Evolutionary conservation across 2,329 filamentous ascomycete species (phyloP), one percentile per base, ranked within the genome.

Genomic region (Dothistroma pini): DNA sequence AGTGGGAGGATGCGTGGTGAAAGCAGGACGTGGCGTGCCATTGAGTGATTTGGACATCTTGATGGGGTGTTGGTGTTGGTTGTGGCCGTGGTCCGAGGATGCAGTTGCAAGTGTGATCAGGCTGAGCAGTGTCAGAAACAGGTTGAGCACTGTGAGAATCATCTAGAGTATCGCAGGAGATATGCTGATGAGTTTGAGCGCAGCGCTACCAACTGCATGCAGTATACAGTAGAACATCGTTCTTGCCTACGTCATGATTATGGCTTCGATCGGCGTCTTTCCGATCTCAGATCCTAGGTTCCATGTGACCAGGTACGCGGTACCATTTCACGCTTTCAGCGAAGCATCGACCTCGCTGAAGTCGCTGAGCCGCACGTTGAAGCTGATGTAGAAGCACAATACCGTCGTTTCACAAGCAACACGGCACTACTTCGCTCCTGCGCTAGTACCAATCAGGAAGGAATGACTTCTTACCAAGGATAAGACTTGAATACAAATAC

Each of bases 11-110:
- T 31, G 48, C 14, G 9, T 50, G 50, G 8, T 19, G 12, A 12
- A 9, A 35, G 29, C 12, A 35, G 29, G 22, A 22, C 21, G 41
- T 44, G 35, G 22, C 51, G 21, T 65, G 66, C 69, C 69, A 62
- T 75, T 75, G 57, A 75, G 66, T 48, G 71, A 73, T 64, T 73
- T 74, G 38, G 72, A 74, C 73, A 75, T 72, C 31, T 51, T 71
- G 61, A 59, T 31, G 52, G 64, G 19, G 22, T 61, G 31, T 22
- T 29, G 58, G 22, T 64, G 59, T 53, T 64, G 64, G 29, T 68
- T 57, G 41, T 65, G 55, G 54, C 50, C 47, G 60, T 62, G 55
- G 55, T 53, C n/a, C 3, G 34, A 31, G 19, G 53, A 54, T 56
- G 41, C 55, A 19, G 38, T 54, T 14, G 53, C 29, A 52, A 63